Conservation (phyloP, 2,329 filamentous ascomycete species). For the Clarireedia homoeocarpa region DNA sequence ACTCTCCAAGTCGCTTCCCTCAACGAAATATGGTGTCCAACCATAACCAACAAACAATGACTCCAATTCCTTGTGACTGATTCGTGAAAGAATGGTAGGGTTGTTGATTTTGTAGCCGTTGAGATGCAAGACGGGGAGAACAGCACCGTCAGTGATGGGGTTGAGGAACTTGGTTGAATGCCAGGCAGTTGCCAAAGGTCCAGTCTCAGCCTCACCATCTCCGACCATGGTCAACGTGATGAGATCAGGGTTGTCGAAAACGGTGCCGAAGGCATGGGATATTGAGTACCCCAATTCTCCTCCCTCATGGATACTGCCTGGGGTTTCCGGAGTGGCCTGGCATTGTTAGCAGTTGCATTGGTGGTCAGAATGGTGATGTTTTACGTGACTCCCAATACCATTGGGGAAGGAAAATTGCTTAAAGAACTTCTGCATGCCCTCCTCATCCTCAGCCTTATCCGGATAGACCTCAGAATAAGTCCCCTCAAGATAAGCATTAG, state of each 20-base stretch:
- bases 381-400: slow-evolving; percentile 47
- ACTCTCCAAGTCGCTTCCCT: slow-evolving; percentile 61
- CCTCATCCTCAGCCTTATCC: slow-evolving; percentile 58
- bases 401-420: slow-evolving; percentile 78
- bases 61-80: slow-evolving; percentile 65
- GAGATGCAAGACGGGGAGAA: slow-evolving; percentile 68
- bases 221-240: slow-evolving; percentile 74
- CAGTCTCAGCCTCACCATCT: slow-evolving; percentile 75
- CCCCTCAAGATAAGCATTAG: slow-evolving; percentile 70
- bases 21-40: slow-evolving; percentile 74
- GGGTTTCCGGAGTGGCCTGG: slow-evolving; percentile 72
- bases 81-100: slow-evolving; percentile 64
- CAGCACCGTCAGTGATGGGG: slow-evolving; percentile 68
- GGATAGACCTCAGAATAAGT: slow-evolving; percentile 73
- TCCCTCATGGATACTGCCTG: slow-evolving; percentile 69
- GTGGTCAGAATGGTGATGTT: too few species aligned
- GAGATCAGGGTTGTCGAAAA: slow-evolving; percentile 67
- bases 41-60: slow-evolving; percentile 66
- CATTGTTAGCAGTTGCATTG: slow-evolving; percentile 31
- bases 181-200: slow-evolving; percentile 71
- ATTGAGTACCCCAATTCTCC: slow-evolving; percentile 77
- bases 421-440: slow-evolving; percentile 69
- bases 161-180: slow-evolving; percentile 79
- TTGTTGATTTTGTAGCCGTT: slow-evolving; percentile 87
- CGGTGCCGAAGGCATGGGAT: slow-evolving; percentile 69